Evolutionary conservation across 148 eudicot genomes (phyloP).

Genomic region (Selenicereus undatus): DNA sequence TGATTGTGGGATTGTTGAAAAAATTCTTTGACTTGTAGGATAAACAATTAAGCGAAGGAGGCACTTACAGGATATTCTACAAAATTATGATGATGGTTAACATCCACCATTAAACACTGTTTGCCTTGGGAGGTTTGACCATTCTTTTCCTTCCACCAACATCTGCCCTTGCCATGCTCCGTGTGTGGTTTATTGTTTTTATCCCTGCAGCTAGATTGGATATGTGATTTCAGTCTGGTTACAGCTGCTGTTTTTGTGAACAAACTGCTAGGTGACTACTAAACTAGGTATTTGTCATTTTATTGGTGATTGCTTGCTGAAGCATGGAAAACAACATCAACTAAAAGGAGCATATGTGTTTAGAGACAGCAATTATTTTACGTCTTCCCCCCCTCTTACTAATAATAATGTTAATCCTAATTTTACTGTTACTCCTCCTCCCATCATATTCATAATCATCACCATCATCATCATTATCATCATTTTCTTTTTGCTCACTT

Average conservation of each 20-base stretch:
- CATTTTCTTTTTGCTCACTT: background rate
- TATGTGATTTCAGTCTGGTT: background rate
- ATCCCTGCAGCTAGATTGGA: background rate
- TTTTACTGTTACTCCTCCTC: background rate
- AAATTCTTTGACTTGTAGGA: background rate
- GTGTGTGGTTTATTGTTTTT: background rate
- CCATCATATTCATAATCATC: background rate
- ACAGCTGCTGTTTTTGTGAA: background rate
- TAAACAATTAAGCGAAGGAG: background rate
- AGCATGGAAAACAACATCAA: background rate
- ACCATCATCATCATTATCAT: background rate
- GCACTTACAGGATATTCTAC: background rate
- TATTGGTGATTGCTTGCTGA: background rate
- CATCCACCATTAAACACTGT: background rate
- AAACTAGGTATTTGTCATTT: background rate
- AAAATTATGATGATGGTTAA: background rate
- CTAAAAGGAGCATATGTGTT: background rate
- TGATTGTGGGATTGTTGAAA: background rate
- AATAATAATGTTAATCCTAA: background rate
- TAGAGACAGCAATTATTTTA: background rate
- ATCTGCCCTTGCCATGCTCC: background rate
- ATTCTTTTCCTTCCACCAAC: background rate
- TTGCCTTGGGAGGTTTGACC: background rate
- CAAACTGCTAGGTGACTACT: background rate
- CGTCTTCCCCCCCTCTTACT: background rate